Evolutionary conservation across 805 yeast species (phyloP).

Genomic region (Saturnispora sanitii): DNA sequence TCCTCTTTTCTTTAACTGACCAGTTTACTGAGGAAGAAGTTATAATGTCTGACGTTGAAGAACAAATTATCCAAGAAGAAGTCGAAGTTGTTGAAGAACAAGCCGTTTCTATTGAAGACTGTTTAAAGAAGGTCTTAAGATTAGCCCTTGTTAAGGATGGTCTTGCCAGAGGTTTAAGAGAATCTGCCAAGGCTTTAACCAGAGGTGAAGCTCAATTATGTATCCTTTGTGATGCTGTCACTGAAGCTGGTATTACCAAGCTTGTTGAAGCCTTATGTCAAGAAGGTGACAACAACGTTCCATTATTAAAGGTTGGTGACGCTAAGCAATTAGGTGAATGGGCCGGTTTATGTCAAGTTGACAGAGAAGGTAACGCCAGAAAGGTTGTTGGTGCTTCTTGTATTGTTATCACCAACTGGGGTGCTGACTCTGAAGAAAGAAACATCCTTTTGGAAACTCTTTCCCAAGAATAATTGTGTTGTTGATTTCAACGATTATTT

Average conservation of each 20-base stretch:
- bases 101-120: constrained; percentile 94
- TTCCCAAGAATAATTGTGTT: constrained; percentile 59
- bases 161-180: constrained; percentile 99
- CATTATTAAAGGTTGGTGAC: constrained; percentile 98
- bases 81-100: constrained; percentile 77
- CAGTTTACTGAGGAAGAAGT: constrained; percentile 34
- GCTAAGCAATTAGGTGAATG: constrained; percentile 99
- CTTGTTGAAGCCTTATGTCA: constrained; percentile 99
- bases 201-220: constrained; percentile 96
- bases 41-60: constrained; percentile 87
- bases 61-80: constrained; percentile 62
- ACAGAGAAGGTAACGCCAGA: constrained; percentile 99
- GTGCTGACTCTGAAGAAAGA: constrained; percentile 98
- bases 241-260: constrained; percentile 93
- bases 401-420: constrained; percentile 99
- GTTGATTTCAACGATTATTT: constrained; percentile 5
- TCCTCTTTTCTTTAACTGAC: constrained; percentile 23
- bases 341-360: constrained; percentile 99
- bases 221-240: constrained; percentile 96
- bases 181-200: constrained; percentile 97
- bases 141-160: constrained; percentile 98
- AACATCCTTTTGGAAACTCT: constrained; percentile 92
- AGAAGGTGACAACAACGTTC: constrained; percentile 93
- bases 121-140: constrained; percentile 95
- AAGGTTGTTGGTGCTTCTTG: constrained; percentile 99